Conservation (phyloP, 2,329 filamentous ascomycete genomes). For the Paecilomyces sp. region DNA sequence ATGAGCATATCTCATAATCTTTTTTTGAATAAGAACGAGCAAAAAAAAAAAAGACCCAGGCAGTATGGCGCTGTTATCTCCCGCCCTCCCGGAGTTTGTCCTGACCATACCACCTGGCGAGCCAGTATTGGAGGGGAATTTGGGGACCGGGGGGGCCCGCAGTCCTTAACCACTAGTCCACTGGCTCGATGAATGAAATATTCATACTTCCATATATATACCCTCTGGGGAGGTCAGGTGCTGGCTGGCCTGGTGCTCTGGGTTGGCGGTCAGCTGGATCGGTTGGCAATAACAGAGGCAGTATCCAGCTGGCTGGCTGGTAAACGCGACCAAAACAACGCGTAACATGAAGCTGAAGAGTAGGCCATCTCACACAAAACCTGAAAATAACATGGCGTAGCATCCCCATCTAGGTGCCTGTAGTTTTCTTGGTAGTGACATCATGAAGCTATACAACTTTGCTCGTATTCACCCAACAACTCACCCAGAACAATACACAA, state of each 20-base stretch:
- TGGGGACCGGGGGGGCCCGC: background rate
- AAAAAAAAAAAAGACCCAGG: background rate
- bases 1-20: background rate
- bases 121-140: background rate
- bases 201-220: background rate
- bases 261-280: background rate
- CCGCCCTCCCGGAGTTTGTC: background rate
- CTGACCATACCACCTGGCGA: background rate
- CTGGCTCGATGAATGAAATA: background rate
- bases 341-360: background rate
- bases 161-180: background rate
- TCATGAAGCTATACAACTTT: background rate
- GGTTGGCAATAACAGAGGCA: background rate
- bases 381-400: background rate
- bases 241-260: background rate
- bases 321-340: background rate
- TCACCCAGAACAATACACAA: background rate
- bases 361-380: background rate
- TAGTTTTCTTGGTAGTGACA: background rate
- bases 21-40: background rate
- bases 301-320: background rate
- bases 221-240: background rate
- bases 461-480: background rate
- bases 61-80: background rate
- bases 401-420: background rate